Percentiles rank a stretch among this genome's conserved stretches.
phyloP scores from a whole-genome alignment of 306 rosid species.

The Notholithocarpus densiflorus region DNA sequence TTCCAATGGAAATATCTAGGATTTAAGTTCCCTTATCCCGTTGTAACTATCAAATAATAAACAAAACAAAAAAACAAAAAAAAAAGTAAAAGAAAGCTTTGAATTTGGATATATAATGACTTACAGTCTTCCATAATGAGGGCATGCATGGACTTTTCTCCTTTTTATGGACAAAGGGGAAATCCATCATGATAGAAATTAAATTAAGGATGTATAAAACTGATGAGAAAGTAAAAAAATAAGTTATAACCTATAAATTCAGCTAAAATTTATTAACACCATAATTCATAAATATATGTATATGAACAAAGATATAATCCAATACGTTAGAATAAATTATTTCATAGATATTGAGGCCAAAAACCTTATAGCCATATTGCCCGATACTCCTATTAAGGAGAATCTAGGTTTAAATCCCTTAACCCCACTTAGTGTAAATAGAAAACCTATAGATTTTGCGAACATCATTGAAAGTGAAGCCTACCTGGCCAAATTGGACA shows the following conservation, averaged over 20 bases:
- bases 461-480: not conserved
- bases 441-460: not conserved
- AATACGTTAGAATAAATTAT: no score
- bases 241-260: not conserved
- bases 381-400: no score
- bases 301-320: not conserved
- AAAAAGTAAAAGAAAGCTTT: no score
- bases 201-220: not conserved
- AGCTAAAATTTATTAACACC: not conserved
- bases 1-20: rapidly evolving
- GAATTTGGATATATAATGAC: no score
- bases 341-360: no score
- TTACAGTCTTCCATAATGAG: no score
- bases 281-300: not conserved
- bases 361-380: no score
- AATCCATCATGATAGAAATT: not conserved
- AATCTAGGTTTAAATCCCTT: no score
- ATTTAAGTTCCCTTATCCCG: no score
- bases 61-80: no score
- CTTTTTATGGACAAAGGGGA: not conserved
- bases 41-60: no score
- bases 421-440: not conserved
- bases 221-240: not conserved
- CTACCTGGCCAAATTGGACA: conserved; percentile 71
- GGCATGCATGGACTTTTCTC: not conserved